Conservation (phyloP, 768 basidiomycete genomes). For the Kockovaella imperatae region DNA sequence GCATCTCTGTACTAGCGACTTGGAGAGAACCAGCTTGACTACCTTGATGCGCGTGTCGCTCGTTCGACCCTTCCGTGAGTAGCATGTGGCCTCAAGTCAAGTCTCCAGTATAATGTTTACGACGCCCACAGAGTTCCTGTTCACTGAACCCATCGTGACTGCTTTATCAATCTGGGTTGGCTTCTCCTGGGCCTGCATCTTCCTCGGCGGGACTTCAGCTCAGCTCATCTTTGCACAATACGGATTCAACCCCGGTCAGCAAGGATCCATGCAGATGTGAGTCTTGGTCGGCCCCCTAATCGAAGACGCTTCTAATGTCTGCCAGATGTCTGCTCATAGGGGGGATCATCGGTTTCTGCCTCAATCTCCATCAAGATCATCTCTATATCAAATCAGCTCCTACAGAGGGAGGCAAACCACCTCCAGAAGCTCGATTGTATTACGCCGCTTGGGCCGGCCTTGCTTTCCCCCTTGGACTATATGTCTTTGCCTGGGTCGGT, state of each 20-base stretch:
- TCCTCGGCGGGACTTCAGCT: conserved; percentile 28
- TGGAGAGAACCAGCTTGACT: conserved; percentile 24
- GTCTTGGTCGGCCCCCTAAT: conserved; percentile 6
- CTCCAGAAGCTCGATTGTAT: conserved; percentile 39
- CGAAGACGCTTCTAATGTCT: not conserved
- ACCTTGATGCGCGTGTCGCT: conserved; percentile 30
- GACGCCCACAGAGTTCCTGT: conserved; percentile 20
- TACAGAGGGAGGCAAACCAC: conserved; percentile 25
- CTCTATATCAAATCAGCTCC: conserved; percentile 21
- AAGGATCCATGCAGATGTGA: conserved; percentile 28
- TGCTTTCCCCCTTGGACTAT: conserved; percentile 31
- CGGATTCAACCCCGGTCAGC: conserved; percentile 31
- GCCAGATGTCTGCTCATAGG: conserved; percentile 28
- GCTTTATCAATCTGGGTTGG: conserved; percentile 40
- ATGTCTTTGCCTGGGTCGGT: conserved; percentile 36
- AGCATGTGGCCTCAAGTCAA: not conserved
- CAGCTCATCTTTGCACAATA: conserved; percentile 28
- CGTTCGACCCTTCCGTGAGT: conserved; percentile 37
- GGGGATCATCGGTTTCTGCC: conserved; percentile 28
- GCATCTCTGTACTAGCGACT: conserved; percentile 35
- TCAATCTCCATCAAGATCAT: conserved; percentile 33
- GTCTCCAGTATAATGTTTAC: not conserved
- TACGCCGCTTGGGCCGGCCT: conserved; percentile 38
- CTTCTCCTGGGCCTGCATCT: conserved; percentile 39
- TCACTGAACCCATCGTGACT: conserved; percentile 41